Base-by-base conservation (phyloP, 1,284 basidiomycete species). In the Sanghuangporus baumii region DNA sequence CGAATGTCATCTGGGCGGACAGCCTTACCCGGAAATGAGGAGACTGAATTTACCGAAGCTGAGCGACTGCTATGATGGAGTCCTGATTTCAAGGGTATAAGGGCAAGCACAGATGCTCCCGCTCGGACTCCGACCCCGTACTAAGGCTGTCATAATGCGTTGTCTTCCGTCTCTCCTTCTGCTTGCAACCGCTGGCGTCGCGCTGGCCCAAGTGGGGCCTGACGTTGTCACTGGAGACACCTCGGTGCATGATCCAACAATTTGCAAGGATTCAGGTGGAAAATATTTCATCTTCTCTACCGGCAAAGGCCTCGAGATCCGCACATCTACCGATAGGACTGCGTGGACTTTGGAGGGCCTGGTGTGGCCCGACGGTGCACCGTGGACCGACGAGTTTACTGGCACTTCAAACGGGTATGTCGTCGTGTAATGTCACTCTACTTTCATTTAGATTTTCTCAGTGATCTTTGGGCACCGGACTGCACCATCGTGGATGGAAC, bases 261-360 rank as follows among this genome's bases (percentile, higher is more conserved):
- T 84, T 70, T 84, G 82, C 73, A 81, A 79, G 65, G 81, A 83
- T 67, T 73, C 71, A 52, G 70, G 68, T 46, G 81, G 81, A 51
- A 81, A 72, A 65, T 84, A 81, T 65, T 85, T 77, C 65, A 69
- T 84, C 20, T 83, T 82, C 67, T 79, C 79, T 0, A 81, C 80
- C 34, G 81, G 76, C 9, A 68, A 71, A 55, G 82, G 82, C 7
- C 75, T 84, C 38, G 75, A 79, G 55, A 84, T 85, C 64, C 74
- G 77, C 31, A 83, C 82, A 1, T 83, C 81, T 0, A 76, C 76
- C 6, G 82, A 84, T 68, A 72, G 81, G 23, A 80, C 71, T 2
- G 75, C 75, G 16, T 86, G 81, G 81, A 81, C 78, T 4, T 67
- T 75, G 5, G 70, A 74, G 12, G 84, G 83, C 20, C 68, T 69